A percentile compares a stretch with the other conserved stretches of the same genome.
These are phyloP conservation scores for Mycena rebaudengoi DNA, from an alignment of 768 basidiomycete species.

Conservation along the genomic window DNA sequence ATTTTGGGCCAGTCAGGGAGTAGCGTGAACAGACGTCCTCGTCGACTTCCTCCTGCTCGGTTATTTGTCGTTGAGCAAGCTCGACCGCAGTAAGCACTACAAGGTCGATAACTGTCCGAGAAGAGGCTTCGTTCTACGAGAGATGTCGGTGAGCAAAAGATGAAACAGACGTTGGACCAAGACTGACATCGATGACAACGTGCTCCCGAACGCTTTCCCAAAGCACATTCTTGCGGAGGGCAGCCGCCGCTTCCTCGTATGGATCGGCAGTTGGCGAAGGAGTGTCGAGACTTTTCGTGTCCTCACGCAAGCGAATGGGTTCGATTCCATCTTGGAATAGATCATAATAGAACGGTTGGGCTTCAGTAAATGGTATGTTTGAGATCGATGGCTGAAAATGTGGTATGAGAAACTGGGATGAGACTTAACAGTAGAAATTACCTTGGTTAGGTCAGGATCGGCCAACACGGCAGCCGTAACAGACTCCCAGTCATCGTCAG, in stretches of 20 bases:
- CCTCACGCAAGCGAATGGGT: background rate
- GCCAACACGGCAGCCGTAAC: background rate
- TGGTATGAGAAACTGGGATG: background rate
- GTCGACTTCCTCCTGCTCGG: background rate
- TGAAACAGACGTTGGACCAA: background rate
- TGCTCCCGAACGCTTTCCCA: background rate
- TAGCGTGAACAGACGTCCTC: background rate
- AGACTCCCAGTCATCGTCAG: background rate
- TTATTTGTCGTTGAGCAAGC: background rate
- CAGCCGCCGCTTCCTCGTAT: background rate
- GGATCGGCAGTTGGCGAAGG: background rate
- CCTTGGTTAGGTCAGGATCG: background rate
- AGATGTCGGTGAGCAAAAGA: background rate
- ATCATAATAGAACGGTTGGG: background rate
- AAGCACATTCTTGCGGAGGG: background rate
- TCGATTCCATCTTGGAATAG: background rate
- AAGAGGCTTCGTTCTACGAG: background rate
- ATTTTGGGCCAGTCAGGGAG: background rate
- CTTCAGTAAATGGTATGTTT: background rate
- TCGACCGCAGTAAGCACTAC: background rate
- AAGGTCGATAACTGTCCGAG: background rate
- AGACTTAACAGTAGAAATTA: background rate
- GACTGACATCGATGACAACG: background rate
- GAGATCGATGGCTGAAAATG: background rate
- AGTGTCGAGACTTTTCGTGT: background rate